phyloP scores from a whole-genome alignment of 2,329 filamentous ascomycete species.

The Sarocladium kiliense region DNA sequence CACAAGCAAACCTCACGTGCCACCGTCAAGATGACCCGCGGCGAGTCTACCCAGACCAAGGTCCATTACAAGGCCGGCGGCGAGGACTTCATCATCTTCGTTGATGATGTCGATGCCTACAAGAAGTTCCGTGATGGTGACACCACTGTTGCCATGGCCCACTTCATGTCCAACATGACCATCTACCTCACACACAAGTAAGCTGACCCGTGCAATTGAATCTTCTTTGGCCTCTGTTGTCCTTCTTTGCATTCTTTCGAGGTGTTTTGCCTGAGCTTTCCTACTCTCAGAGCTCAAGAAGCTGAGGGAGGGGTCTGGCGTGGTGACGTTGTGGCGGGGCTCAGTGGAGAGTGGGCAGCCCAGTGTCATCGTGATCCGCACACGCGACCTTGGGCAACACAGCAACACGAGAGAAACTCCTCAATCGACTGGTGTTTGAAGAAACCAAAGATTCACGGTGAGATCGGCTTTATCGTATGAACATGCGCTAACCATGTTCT shows the following conservation, averaged over 20 bases:
- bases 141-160: conserved; percentile 69
- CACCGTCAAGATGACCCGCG: conserved; percentile 58
- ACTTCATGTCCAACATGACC: conserved; percentile 85
- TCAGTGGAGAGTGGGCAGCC: not conserved
- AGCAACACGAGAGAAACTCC: not conserved
- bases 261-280: too few species aligned
- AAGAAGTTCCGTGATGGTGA: conserved; percentile 68
- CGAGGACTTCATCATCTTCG: conserved; percentile 56
- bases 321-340: conserved; percentile 7
- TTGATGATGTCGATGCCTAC: conserved; percentile 57
- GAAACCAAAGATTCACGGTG: not conserved
- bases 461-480: not conserved
- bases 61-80: conserved; percentile 75
- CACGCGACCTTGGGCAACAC: not conserved
- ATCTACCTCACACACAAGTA: conserved; percentile 88
- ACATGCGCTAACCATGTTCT: not conserved
- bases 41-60: conserved; percentile 67
- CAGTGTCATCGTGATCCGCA: conserved; percentile 1
- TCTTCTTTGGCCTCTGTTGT: too few species aligned
- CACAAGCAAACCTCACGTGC: conserved; percentile 13
- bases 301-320: not conserved
- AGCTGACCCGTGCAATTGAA: too few species aligned
- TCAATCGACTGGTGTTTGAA: not conserved
- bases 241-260: too few species aligned
- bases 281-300: not conserved